These are phyloP conservation scores for Gaeumannomyces tritici DNA, from an alignment of 2,329 filamentous ascomycete genomes.

Conservation along the genomic window DNA sequence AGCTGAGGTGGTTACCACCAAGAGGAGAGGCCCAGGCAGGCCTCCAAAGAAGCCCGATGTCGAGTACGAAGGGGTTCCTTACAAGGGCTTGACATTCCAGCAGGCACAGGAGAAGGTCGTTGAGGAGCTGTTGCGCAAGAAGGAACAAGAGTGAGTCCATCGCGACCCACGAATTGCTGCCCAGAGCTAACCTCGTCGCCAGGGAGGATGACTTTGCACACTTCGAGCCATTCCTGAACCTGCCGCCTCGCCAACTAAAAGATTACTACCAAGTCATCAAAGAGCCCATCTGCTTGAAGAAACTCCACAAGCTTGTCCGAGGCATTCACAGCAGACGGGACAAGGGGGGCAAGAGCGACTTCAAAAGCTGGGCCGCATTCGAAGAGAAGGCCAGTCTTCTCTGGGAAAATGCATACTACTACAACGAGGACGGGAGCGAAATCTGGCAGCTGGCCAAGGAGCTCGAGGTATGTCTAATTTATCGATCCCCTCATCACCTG, in stretches of 20 bases:
- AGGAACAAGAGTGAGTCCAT: constrained; percentile 49
- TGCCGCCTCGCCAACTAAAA: constrained; percentile 65
- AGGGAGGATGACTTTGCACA: constrained; percentile 50
- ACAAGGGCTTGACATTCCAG: constrained; percentile 68
- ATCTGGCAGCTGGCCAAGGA: constrained; percentile 70
- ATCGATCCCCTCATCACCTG: too few species aligned
- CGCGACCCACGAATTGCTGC: background rate
- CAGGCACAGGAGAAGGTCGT: constrained; percentile 81
- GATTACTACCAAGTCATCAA: constrained; percentile 84
- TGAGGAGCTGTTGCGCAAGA: constrained; percentile 60
- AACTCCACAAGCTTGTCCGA: constrained; percentile 66
- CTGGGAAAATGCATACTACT: constrained; percentile 81
- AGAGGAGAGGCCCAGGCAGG: constrained; percentile 18
- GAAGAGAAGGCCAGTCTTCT: constrained; percentile 72
- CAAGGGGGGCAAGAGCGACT: constrained; percentile 54
- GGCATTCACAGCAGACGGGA: constrained; percentile 61
- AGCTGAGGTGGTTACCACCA: constrained; percentile 9
- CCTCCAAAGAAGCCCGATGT: constrained; percentile 33
- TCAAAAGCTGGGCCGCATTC: constrained; percentile 75
- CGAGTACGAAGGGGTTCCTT: constrained; percentile 47
- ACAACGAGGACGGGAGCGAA: constrained; percentile 86
- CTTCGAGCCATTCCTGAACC: constrained; percentile 65
- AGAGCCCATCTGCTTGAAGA: constrained; percentile 69
- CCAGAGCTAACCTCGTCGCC: constrained; percentile 12
- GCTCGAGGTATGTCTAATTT: constrained; percentile 52